Conservation (phyloP, 768 basidiomycete genomes). For the Lyophyllum shimeji region DNA sequence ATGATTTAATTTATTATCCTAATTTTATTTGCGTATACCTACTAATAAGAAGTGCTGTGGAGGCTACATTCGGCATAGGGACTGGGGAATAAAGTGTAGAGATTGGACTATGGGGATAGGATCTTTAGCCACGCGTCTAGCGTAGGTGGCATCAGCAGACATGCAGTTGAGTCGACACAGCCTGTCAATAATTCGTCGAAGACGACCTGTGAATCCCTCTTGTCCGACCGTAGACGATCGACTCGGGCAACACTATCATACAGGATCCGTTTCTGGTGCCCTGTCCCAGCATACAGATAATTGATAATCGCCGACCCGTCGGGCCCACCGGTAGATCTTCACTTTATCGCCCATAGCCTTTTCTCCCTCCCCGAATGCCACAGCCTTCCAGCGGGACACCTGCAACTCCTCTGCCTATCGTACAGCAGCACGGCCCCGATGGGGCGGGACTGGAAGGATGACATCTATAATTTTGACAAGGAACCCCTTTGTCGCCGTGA, state of each 20-base stretch:
- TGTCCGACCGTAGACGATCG: background rate
- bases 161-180: too few relatives aligned
- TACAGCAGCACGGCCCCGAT: slow-evolving; percentile 32
- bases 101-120: too few relatives aligned
- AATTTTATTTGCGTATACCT: background rate
- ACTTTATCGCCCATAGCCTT: slow-evolving; percentile 14
- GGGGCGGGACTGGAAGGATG: slow-evolving; percentile 13
- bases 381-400: slow-evolving; percentile 24
- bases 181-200: background rate
- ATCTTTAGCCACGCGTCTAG: too few relatives aligned
- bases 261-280: slow-evolving; percentile 19
- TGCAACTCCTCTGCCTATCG: slow-evolving; percentile 40
- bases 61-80: background rate
- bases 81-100: too few relatives aligned
- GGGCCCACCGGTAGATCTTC: slow-evolving; percentile 24
- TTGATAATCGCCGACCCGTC: slow-evolving; percentile 21
- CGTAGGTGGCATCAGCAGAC: too few relatives aligned
- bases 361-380: slow-evolving; percentile 20
- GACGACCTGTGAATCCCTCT: too few relatives aligned
- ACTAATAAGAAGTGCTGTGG: background rate
- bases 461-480: slow-evolving; percentile 39
- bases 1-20: background rate
- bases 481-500: slow-evolving; percentile 21
- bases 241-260: slow-evolving; percentile 14
- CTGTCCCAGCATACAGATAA: slow-evolving; percentile 24